Evolutionary conservation across 768 basidiomycete species (phyloP), one percentile per base, ranked within the genome.

Genomic region (Lactarius sanguifluus): DNA sequence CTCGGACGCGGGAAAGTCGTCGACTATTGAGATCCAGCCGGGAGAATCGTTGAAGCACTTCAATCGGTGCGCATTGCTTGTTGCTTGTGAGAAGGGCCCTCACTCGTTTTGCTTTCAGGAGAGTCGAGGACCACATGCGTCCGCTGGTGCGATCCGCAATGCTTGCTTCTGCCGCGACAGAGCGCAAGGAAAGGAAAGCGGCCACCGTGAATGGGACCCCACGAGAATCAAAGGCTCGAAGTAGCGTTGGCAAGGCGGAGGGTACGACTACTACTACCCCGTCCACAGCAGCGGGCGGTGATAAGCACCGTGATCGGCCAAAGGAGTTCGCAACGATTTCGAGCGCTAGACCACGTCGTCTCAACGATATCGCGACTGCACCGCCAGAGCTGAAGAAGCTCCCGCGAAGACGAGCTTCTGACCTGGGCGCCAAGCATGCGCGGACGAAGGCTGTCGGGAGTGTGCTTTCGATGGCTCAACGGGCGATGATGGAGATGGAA

Each of bases 31-130:
- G 65, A 91, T 90, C 34, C 79, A 82, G 64, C 84, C 85, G 0
- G 85, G 87, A 54, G 91, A 93, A 75, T 86, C 89, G 0, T 80
- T 92, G 61, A 81, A 83, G 63, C 87, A 91, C 77, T 93, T 92
- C 75, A 89, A 91, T 74, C 80, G 85, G 91, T 91, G 71, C 60
- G 84, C 25, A 23, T 50, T 12, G 23, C 8, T 10, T 50, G 32
- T 32, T 32, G 32, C 32, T 32, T 32, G 32, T 3, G 10, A 41
- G 40, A 13, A 13, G 10, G 0, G 23, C 25, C 12, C 23, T 25
- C 23, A 50, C 23, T 47, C n/a, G 9, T 2, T 45, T 75, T 15
- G 32, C 32, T 32, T 30, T 32, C 32, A 92, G 91, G 75, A 83
- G 91, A 47, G 89, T 92, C 3, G 91, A 93, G 73, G 82, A 83